Base-by-base conservation (phyloP, 2,329 filamentous ascomycete species). In the Westerdykella sp. region DNA sequence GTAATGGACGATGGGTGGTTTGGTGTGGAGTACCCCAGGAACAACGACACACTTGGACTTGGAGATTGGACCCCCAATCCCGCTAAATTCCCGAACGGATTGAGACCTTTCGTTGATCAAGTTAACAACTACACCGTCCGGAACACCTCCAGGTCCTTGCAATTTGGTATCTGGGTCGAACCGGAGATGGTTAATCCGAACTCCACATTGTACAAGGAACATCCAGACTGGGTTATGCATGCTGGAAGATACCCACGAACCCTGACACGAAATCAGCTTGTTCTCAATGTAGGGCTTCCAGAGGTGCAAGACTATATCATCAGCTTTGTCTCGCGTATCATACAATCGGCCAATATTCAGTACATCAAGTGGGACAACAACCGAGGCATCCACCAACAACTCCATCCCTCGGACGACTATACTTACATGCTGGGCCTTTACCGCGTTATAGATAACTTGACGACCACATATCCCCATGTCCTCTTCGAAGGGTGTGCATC, bases 281-380 rank as follows among this genome's bases (percentile, higher is more conserved):
- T 84, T 0, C 67, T 84, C 2, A 82, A 84, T 41, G 62, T 83
- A 0, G 79, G 74, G 0, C 64, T 83, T 0, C 71, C 73, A 0
- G 78, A 82, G 46, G 80, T 84, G 0, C 81, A 84, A 48, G 73
- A 83, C 1, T 82, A 75, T 45, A 75, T 84, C 54, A 80, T 84
- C 49, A 60, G 69, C 0, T 70, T 73, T 0, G 68, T 84, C 3
- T 72, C 78, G 2, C 63, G 69, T 3, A 69, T 84, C 6, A 71
- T 84, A 14, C 68, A 75, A 36, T 73, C 68, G 1, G 72, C 74
- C 0, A 67, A 75, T 18, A 75, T 84, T 37, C 63, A 66, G 9
- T 84, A 84, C 47, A 73, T 84, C 47, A 84, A 84, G 51, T 84
- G 80, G 81, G 81, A 84, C 50, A 81, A 83, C 60, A 84, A 84